Evolutionary conservation across 179 eudicot species (phyloP).

Genomic region (Vitellaria paradoxa): DNA sequence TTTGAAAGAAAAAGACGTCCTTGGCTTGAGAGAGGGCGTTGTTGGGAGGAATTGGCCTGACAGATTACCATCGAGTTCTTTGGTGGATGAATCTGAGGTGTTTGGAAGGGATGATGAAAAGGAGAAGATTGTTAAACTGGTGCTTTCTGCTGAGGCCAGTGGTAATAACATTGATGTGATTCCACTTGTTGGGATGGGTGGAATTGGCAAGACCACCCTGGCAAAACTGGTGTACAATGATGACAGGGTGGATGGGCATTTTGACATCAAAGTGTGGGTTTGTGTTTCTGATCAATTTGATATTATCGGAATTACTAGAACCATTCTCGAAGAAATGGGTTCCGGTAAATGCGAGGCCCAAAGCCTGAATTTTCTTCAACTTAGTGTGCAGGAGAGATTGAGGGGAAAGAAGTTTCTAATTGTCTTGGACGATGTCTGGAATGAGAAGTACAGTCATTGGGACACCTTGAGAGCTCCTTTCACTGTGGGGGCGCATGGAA

Average conservation of each 20-base stretch:
- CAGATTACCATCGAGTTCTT: neutral
- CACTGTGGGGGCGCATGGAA: neutral
- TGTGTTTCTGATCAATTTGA: too few species aligned
- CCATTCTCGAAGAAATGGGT: too few species aligned
- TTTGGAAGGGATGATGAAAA: conserved; percentile 8
- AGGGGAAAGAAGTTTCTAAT: conserved; percentile 10
- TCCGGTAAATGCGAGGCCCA: neutral
- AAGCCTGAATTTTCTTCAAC: conserved; percentile 9
- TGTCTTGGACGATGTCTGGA: conserved; percentile 30
- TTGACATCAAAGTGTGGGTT: too few species aligned
- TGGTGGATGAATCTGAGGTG: conserved; percentile 4
- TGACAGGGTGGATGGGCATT: too few species aligned
- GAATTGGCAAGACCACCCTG: too few species aligned
- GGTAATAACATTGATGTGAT: too few species aligned
- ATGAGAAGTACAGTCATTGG: conserved; percentile 12
- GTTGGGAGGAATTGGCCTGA: too few species aligned
- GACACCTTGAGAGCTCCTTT: neutral
- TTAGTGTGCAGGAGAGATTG: neutral
- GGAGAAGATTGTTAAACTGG: neutral
- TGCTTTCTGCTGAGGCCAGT: too few species aligned
- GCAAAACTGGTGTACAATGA: too few species aligned
- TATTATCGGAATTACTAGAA: too few species aligned
- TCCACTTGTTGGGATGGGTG: too few species aligned
- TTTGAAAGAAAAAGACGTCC: neutral
- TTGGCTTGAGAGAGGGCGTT: neutral